A percentile compares a stretch with the other conserved stretches of the same genome.
phyloP scores from a whole-genome alignment of 352 stramenopile species.

The Globisporangium solare region DNA sequence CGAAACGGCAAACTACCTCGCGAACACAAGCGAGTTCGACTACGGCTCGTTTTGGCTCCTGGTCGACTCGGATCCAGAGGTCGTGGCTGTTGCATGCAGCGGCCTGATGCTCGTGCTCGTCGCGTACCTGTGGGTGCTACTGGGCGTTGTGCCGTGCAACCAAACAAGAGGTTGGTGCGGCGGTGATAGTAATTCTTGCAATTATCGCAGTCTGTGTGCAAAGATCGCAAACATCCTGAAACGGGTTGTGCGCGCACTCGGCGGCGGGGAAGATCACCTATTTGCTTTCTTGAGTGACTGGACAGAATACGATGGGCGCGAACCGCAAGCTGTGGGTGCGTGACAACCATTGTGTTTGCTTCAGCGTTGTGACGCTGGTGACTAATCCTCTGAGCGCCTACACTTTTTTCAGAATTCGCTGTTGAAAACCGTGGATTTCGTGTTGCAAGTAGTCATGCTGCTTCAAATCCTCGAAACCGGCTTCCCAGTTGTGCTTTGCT shows the following conservation, averaged over 20 bases:
- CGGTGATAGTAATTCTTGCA: not conserved
- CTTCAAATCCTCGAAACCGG: constrained; percentile 21
- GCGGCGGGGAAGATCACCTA: not conserved
- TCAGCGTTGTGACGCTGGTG: too few relatives aligned
- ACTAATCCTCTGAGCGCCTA: too few relatives aligned
- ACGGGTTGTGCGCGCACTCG: not conserved
- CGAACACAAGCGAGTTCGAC: constrained; percentile 12
- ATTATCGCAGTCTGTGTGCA: not conserved
- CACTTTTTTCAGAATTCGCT: constrained; percentile 18
- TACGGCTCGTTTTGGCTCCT: constrained; percentile 13
- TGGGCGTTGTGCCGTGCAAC: not conserved
- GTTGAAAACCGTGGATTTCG: constrained; percentile 23
- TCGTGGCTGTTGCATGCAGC: not conserved
- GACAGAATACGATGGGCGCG: constrained; percentile 1
- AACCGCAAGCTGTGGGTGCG: constrained; percentile 11
- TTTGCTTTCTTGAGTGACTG: not conserved
- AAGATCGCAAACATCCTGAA: not conserved
- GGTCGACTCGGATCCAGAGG: not conserved
- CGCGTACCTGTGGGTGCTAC: constrained; percentile 3
- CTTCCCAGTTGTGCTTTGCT: constrained; percentile 9
- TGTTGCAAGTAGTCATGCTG: constrained; percentile 19
- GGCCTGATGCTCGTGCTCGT: constrained; percentile 2
- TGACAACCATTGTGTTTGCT: too few relatives aligned
- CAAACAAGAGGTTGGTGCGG: not conserved
- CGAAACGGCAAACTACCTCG: constrained; percentile 10